Base-by-base conservation (phyloP, 1,284 basidiomycete species). In the Lignosus rhinocerotis region DNA sequence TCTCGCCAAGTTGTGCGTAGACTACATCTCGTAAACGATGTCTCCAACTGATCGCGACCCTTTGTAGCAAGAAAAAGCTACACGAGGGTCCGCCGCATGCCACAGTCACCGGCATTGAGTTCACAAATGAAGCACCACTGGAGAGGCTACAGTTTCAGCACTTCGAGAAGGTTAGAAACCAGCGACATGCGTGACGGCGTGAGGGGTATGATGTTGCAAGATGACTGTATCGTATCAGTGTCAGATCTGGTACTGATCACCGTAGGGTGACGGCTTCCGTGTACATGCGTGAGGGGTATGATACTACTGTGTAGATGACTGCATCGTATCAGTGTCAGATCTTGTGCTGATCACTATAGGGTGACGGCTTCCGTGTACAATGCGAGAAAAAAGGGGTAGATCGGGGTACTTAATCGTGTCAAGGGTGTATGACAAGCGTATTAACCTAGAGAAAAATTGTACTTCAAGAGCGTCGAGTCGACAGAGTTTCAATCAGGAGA, bases 1-100 rank as follows among this genome's bases (percentile, higher is more conserved):
- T 0, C 32, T 72, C 25, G 53, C 44, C 11, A 66, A 63, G 39
- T 67, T 72, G 71, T 72, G 49, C 41, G 71, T 55, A 19, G 16
- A 3, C 12, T 2, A 36, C 14, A 36, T 39, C n/a, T 39, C 14
- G 12, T 39, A 39, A 8, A n/a, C n/a, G 36, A 36, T 11, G 9
- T 39, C n/a, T 11, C n/a, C 36, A 6, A 4, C 25, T n/a, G 36
- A 14, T 39, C 14, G 12, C 36, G 21, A n/a, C 36, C 50, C 41
- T 58, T 44, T 25, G 19, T 14, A 72, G 70, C 60, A 69, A 69
- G 49, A 58, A 66, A 30, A 64, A 59, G 2, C 41, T 72, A 34
- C 50, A 58, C 11, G 51, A 50, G 12, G 70, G 70, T 1, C 70
- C 70, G 9, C 52, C 46, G 2, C 63, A 64, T 45, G 68, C 70